A percentile compares a stretch with the other conserved stretches of the same genome.
Conservation (phyloP, 805 yeast species). For the Lachancea thermotolerans region DNA sequence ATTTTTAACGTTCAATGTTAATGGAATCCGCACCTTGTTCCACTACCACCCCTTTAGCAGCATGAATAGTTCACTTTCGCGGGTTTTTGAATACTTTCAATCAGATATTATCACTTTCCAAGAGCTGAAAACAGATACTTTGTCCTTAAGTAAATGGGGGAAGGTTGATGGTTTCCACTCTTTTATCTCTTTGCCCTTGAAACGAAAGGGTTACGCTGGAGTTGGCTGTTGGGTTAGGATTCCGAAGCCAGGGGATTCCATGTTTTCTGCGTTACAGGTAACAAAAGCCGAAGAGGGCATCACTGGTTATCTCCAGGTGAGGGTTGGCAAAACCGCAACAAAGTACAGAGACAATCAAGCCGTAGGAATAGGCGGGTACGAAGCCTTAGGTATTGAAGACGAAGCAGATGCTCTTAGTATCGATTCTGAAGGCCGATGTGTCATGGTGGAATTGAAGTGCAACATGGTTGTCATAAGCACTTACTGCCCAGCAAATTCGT, state of each 20-base stretch:
- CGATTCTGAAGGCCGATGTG: slow-evolving; percentile 82
- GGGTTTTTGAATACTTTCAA: slow-evolving; percentile 45
- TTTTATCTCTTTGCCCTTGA: slow-evolving; percentile 60
- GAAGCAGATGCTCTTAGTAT: slow-evolving; percentile 37
- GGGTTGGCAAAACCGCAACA: slow-evolving; percentile 15
- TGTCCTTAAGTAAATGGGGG: slow-evolving; percentile 43
- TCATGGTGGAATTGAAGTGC: slow-evolving; percentile 63
- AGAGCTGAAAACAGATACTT: slow-evolving; percentile 63
- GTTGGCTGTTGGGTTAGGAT: slow-evolving; percentile 74
- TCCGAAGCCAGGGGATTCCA: slow-evolving; percentile 40
- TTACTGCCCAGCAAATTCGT: slow-evolving; percentile 91
- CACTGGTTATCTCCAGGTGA: slow-evolving; percentile 49
- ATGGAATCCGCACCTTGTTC: slow-evolving; percentile 73
- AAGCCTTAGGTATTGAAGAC: slow-evolving; percentile 27
- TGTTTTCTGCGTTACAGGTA: slow-evolving; percentile 41
- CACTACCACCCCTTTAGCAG: slow-evolving; percentile 82
- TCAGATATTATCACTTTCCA: slow-evolving; percentile 83
- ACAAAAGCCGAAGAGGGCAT: slow-evolving; percentile 85
- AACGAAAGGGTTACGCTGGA: slow-evolving; percentile 83
- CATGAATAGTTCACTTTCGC: slow-evolving; percentile 26
- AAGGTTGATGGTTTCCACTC: slow-evolving; percentile 50
- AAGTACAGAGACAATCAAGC: slow-evolving; percentile 19
- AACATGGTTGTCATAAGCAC: slow-evolving; percentile 56
- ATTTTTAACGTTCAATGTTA: slow-evolving; percentile 73
- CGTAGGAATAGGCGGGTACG: slow-evolving; percentile 67